Evolutionary conservation across 352 stramenopile genomes (phyloP), one percentile per base, ranked within the genome.

Genomic region (Pythium biforme): DNA sequence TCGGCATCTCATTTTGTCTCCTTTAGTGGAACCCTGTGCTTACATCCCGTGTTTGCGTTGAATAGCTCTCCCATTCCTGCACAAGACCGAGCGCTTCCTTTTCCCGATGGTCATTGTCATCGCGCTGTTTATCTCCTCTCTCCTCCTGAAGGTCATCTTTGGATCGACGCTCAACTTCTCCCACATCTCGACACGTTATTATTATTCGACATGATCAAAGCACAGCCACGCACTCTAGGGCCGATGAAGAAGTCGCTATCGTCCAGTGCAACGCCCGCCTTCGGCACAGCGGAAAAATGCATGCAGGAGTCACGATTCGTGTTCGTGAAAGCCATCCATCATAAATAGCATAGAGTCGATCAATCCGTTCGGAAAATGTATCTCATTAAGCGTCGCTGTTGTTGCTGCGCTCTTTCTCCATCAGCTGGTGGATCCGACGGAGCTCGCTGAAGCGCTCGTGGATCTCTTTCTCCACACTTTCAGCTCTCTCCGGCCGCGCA

Each of bases 1-100:
- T 72, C 39, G 5, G 11, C 11, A 41, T 4, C 34, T 56, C 9
- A 68, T 31, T 56, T 17, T 6, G 23, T 31, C 17, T 45, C 14
- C 17, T 54, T 37, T n/a, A n/a, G n/a, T n/a, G n/a, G n/a, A n/a
- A n/a, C n/a, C n/a, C n/a, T n/a, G n/a, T n/a, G n/a, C n/a, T n/a
- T n/a, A n/a, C n/a, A n/a, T n/a, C n/a, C n/a, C n/a, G n/a, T n/a
- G n/a, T n/a, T 22, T 19, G 27, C 19, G 23, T 25, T 23, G 17
- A 9, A 9, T 63, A 94, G 87, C 89, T 15, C 75, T 97, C 19
- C 89, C 90, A 11, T 97, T 97, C 62, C 72, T 98, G 20, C 82
- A 95, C 66, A 88, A 86, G 55, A 97, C 92, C 3, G 89, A 98
- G 68, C 86, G 92, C 26, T 90, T 97, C 34, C 64, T 98, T 23